A percentile compares a stretch with the other conserved stretches of the same genome.
Conservation (phyloP, 163 green algal species). For the Coccomyxa subellipsoidea region DNA sequence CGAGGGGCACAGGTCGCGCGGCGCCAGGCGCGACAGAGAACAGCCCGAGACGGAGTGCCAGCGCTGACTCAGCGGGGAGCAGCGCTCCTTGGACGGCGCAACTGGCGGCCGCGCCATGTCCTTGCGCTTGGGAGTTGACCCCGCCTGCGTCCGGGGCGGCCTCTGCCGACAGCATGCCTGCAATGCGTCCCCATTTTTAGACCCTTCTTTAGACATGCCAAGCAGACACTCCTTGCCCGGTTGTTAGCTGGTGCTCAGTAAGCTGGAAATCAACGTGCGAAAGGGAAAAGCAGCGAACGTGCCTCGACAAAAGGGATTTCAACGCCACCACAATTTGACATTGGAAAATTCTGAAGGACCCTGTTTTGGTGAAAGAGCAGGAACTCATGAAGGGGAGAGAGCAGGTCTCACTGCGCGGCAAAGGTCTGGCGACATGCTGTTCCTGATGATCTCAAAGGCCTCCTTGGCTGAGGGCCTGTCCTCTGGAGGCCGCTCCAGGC, state of each 20-base stretch:
- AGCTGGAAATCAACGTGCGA: too few species aligned
- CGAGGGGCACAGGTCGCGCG: neutral
- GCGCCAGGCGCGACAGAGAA: neutral
- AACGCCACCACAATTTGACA: too few species aligned
- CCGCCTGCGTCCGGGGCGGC: too few species aligned
- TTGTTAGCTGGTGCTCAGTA: too few species aligned
- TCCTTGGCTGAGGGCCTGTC: conserved; percentile 4
- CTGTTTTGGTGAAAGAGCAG: too few species aligned
- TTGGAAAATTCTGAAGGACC: too few species aligned
- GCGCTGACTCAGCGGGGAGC: neutral
- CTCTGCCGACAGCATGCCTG: neutral
- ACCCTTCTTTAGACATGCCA: neutral
- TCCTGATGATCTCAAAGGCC: conserved; percentile 3
- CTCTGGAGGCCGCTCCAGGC: neutral
- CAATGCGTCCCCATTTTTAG: neutral
- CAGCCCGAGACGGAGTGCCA: neutral
- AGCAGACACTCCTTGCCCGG: too few species aligned
- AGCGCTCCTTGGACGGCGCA: neutral
- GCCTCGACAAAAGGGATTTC: too few species aligned
- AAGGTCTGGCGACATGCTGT: neutral
- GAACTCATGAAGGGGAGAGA: too few species aligned
- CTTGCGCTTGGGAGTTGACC: neutral
- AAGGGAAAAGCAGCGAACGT: too few species aligned
- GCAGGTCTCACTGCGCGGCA: neutral
- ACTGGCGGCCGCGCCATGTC: too few species aligned